Evolutionary conservation across 169 alveolate genomes (phyloP).

Genomic region (Miamiensis avidus): DNA sequence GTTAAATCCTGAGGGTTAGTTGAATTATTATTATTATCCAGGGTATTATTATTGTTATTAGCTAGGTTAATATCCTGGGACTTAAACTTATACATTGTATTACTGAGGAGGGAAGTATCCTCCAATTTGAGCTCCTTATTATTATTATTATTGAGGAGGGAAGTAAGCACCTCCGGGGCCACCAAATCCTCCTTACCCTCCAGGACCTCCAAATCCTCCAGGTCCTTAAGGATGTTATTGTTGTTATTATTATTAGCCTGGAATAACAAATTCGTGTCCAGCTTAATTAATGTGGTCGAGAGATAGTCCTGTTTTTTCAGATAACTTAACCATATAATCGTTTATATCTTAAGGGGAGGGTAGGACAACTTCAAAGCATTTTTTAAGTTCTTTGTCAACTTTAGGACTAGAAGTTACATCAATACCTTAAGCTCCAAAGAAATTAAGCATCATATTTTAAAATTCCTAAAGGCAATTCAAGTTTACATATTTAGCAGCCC

Average conservation of each 20-base stretch:
- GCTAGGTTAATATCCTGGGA: background rate
- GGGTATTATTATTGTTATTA: too few species aligned
- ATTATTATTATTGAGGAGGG: too few species aligned
- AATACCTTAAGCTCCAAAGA: constrained; percentile 30
- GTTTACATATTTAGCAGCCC: constrained; percentile 35
- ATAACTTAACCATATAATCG: constrained; percentile 26
- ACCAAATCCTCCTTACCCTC: too few species aligned
- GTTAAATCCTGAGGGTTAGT: background rate
- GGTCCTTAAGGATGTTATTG: background rate
- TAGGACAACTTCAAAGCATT: constrained; percentile 20
- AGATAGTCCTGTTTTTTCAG: constrained; percentile 33
- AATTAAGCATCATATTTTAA: constrained; percentile 41
- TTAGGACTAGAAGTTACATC: constrained; percentile 5
- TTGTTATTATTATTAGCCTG: background rate
- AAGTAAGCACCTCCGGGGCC: too few species aligned
- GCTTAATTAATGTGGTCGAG: constrained; percentile 28
- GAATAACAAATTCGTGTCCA: constrained; percentile 24
- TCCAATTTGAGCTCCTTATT: background rate
- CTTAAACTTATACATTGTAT: background rate
- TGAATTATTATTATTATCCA: background rate
- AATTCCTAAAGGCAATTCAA: constrained; percentile 31
- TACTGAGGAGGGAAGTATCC: background rate
- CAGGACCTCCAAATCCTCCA: too few species aligned
- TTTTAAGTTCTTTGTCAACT: constrained; percentile 33
- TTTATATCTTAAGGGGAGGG: constrained; percentile 42